These are phyloP conservation scores for Leishmania major DNA, from an alignment of 208 protist genomes.

Conservation along the genomic window DNA sequence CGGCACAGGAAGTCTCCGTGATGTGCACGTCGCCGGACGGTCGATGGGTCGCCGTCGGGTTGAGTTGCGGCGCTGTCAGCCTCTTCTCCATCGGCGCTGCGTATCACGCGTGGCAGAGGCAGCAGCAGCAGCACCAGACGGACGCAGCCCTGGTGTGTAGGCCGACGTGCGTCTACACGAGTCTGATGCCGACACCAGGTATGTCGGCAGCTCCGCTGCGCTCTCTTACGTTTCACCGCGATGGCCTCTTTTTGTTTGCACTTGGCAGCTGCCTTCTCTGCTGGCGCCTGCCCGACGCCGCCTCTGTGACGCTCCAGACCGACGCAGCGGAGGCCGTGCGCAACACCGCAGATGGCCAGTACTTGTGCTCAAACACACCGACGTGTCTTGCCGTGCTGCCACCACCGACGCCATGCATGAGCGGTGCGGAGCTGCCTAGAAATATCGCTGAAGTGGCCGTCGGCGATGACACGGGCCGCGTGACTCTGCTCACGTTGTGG, in stretches of 20 bases:
- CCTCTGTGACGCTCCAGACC: neutral
- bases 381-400: conserved; percentile 32
- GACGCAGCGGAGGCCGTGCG: neutral
- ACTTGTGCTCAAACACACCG: conserved; percentile 17
- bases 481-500: conserved; percentile 64
- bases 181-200: conserved; percentile 20
- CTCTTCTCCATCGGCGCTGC: conserved; percentile 31
- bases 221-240: conserved; percentile 23
- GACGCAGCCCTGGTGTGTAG: conserved; percentile 9
- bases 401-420: conserved; percentile 8
- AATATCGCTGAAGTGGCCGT: conserved; percentile 42
- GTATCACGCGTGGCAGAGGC: conserved; percentile 9
- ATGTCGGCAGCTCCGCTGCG: conserved; percentile 9
- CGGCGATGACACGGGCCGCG: conserved; percentile 55
- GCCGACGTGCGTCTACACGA: conserved; percentile 15
- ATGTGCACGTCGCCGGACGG: conserved; percentile 23
- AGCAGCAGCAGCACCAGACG: neutral
- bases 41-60: conserved; percentile 32
- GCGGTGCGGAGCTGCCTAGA: conserved; percentile 25
- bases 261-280: conserved; percentile 20
- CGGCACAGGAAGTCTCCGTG: neutral
- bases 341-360: conserved; percentile 15
- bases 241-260: conserved; percentile 19
- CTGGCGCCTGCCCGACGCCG: conserved; percentile 19
- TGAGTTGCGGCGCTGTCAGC: conserved; percentile 20